phyloP scores from a whole-genome alignment of 2,329 filamentous ascomycete species.

The Acarospora socialis region DNA sequence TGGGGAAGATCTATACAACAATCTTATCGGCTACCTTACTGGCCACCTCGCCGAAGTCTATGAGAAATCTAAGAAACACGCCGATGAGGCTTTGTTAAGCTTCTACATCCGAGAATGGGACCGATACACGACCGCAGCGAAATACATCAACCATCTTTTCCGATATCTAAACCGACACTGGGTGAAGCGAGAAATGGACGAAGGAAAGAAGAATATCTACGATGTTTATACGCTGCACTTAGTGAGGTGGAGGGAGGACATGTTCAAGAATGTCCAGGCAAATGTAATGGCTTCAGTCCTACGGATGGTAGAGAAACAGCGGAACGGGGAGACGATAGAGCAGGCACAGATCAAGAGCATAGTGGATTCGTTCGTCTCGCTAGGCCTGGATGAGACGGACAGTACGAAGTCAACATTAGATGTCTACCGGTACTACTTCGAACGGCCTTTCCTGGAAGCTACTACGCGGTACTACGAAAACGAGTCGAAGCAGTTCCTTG shows the following conservation, averaged over 20 bases:
- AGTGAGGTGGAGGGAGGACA: conserved; percentile 85
- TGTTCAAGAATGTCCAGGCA: conserved; percentile 69
- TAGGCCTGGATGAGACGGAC: conserved; percentile 87
- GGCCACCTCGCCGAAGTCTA: conserved; percentile 60
- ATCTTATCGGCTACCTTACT: conserved; percentile 74
- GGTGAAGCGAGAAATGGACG: conserved; percentile 98
- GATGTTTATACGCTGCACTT: conserved; percentile 96
- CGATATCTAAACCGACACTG: conserved; percentile 93
- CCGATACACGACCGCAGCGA: conserved; percentile 85
- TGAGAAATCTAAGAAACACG: conserved; percentile 59
- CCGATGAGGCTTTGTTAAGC: conserved; percentile 74
- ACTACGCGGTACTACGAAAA: conserved; percentile 77
- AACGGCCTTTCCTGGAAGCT: conserved; percentile 76
- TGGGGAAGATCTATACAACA: conserved; percentile 89
- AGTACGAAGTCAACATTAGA: conserved; percentile 88
- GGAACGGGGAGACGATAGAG: conserved; percentile 95
- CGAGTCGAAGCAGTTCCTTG: conserved; percentile 87
- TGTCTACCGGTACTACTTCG: conserved; percentile 85
- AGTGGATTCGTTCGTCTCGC: conserved; percentile 88
- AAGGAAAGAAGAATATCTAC: conserved; percentile 95
- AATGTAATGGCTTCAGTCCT: conserved; percentile 94
- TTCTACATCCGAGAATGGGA: conserved; percentile 98
- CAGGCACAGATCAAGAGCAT: conserved; percentile 94
- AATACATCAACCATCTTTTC: conserved; percentile 96
- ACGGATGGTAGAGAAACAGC: conserved; percentile 90